These are phyloP conservation scores for Bipolaris gigantea DNA, from an alignment of 2,329 filamentous ascomycete species.

Conservation along the genomic window DNA sequence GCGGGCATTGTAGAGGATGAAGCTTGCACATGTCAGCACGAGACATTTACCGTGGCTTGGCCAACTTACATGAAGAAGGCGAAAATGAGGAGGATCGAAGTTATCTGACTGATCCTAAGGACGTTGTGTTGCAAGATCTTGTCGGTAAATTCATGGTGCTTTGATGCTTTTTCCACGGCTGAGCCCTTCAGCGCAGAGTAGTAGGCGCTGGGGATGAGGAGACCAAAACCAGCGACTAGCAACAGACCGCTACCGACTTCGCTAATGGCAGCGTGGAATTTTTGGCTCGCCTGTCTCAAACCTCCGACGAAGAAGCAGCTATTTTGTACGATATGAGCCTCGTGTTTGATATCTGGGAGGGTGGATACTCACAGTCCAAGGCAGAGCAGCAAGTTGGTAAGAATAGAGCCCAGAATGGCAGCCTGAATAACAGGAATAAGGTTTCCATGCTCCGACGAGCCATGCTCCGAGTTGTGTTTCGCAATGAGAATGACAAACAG, in stretches of 20 bases:
- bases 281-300: slow-evolving; percentile 66
- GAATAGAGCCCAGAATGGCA: slow-evolving; percentile 79
- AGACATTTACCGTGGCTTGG: not conserved
- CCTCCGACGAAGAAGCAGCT: slow-evolving; percentile 78
- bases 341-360: not conserved
- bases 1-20: slow-evolving; percentile 71
- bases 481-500: slow-evolving; percentile 76
- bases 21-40: slow-evolving; percentile 30
- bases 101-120: slow-evolving; percentile 42
- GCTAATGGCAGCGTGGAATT: slow-evolving; percentile 74
- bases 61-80: slow-evolving; percentile 43
- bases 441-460: slow-evolving; percentile 42
- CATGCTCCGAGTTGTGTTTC: slow-evolving; percentile 49
- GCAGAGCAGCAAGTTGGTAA: slow-evolving; percentile 80
- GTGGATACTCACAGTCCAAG: slow-evolving; percentile 57
- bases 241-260: slow-evolving; percentile 78
- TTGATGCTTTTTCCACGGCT: slow-evolving; percentile 28
- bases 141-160: slow-evolving; percentile 39
- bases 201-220: slow-evolving; percentile 41
- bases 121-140: slow-evolving; percentile 39
- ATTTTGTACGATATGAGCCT: not conserved
- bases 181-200: slow-evolving; percentile 50
- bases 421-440: slow-evolving; percentile 71
- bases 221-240: slow-evolving; percentile 69
- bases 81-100: slow-evolving; percentile 41